Conservation (phyloP, 768 basidiomycete genomes). For the Boletus rufocinnamomeus region DNA sequence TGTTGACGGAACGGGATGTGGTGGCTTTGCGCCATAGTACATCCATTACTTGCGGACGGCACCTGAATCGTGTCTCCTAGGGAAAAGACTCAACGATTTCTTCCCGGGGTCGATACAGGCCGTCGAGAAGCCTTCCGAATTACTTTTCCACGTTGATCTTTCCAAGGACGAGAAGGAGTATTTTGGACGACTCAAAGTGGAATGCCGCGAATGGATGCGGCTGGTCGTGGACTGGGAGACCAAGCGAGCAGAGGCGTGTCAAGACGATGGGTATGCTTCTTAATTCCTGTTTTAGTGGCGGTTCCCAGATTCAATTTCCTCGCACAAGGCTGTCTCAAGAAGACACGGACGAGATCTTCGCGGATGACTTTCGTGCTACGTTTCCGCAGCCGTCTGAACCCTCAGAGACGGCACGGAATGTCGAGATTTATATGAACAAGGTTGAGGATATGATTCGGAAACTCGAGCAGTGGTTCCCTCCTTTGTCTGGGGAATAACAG, state of each 20-base stretch:
- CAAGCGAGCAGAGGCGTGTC: constrained; percentile 14
- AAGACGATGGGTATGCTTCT: constrained; percentile 10
- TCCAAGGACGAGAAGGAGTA: constrained; percentile 24
- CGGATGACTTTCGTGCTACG: constrained; percentile 26
- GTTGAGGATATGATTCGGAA: constrained; percentile 30
- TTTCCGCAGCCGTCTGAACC: constrained; percentile 24
- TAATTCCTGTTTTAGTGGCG: neutral
- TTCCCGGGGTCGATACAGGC: constrained; percentile 31
- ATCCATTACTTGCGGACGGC: constrained; percentile 32
- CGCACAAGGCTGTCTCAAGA: constrained; percentile 14
- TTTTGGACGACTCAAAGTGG: constrained; percentile 19
- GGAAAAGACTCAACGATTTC: constrained; percentile 25
- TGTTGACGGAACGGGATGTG: neutral
- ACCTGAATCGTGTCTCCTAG: constrained; percentile 29
- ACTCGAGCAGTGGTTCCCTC: constrained; percentile 30
- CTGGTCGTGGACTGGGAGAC: constrained; percentile 24
- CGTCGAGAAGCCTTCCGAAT: constrained; percentile 14
- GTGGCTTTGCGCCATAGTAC: constrained; percentile 18
- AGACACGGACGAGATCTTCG: constrained; percentile 15
- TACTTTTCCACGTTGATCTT: constrained; percentile 28
- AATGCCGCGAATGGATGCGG: constrained; percentile 23
- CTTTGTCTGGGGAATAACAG: neutral
- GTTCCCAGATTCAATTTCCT: neutral
- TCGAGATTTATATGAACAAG: constrained; percentile 28
- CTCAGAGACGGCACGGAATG: constrained; percentile 13